Evolutionary conservation across 495 filamentous ascomycete species (phyloP).

Genomic region (Xylaria venustula): DNA sequence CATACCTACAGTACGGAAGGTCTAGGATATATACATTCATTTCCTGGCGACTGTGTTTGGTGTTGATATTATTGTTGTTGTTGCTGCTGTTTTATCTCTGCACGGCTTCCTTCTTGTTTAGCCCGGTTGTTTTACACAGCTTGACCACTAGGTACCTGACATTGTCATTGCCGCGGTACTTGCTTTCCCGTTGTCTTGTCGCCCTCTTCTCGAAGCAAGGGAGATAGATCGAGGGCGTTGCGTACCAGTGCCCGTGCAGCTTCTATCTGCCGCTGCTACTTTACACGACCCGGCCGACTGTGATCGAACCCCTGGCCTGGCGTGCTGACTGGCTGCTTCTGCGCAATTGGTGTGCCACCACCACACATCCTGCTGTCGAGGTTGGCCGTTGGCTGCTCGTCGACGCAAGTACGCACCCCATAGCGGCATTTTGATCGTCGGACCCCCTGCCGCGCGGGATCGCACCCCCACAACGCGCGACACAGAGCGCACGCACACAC

Average conservation of each 20-base stretch:
- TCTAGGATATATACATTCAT: neutral
- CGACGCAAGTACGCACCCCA: conserved; percentile 12
- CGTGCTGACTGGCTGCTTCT: conserved; percentile 12
- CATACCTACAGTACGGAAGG: neutral
- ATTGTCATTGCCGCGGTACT: neutral
- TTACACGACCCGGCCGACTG: conserved; percentile 6
- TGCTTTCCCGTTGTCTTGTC: neutral
- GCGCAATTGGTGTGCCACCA: conserved; percentile 10
- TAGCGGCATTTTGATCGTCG: conserved; percentile 30
- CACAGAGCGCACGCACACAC: conserved; percentile 21
- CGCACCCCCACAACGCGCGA: conserved; percentile 35
- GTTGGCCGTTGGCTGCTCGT: conserved; percentile 6
- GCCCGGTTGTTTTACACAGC: neutral
- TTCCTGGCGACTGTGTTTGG: neutral
- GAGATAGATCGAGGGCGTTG: neutral
- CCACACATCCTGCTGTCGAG: conserved; percentile 8
- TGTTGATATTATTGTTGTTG: no score
- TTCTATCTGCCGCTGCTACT: conserved; percentile 1
- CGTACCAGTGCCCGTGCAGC: neutral
- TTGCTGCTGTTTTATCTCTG: no score
- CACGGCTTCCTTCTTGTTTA: neutral
- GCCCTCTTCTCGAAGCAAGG: neutral
- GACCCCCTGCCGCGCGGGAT: conserved; percentile 31
- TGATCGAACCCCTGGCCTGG: conserved; percentile 3
- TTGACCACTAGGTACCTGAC: no score